Conservation (phyloP, 1,139 yeast species). For the Debaryomycetaceae sp. region DNA sequence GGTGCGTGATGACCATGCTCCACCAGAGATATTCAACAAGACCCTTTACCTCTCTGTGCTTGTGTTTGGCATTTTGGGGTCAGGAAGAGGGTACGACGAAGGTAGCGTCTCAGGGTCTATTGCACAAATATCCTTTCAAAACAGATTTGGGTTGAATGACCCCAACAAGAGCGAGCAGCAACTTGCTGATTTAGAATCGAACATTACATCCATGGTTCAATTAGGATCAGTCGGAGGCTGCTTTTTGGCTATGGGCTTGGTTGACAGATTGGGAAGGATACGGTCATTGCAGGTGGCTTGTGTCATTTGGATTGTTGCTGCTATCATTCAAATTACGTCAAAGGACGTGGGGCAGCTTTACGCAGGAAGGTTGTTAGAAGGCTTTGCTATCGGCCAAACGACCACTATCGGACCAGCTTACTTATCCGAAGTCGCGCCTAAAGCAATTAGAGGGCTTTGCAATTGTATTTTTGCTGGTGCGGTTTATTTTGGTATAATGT, state of each 20-base stretch:
- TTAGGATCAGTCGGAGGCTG: slow-evolving; percentile 60
- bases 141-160: slow-evolving; percentile 46
- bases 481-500: slow-evolving; percentile 52
- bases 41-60: slow-evolving; percentile 46
- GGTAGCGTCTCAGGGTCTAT: slow-evolving; percentile 48
- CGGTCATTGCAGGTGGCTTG: slow-evolving; percentile 47
- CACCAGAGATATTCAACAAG: slow-evolving; percentile 46
- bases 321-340: slow-evolving; percentile 47
- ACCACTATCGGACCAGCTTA: slow-evolving; percentile 56
- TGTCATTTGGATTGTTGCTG: slow-evolving; percentile 44
- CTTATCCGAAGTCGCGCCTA: slow-evolving; percentile 52
- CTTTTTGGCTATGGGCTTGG: slow-evolving; percentile 45
- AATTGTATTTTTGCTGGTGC: slow-evolving; percentile 53
- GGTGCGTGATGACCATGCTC: slow-evolving; percentile 31
- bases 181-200: slow-evolving; percentile 49
- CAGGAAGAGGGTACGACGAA: slow-evolving; percentile 62
- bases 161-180: slow-evolving; percentile 27
- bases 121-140: slow-evolving; percentile 41
- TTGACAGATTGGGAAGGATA: slow-evolving; percentile 55
- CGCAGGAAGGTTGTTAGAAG: slow-evolving; percentile 54
- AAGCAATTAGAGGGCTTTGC: slow-evolving; percentile 49
- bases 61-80: slow-evolving; percentile 56
- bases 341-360: slow-evolving; percentile 44
- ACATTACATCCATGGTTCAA: slow-evolving; percentile 61
- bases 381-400: slow-evolving; percentile 55